These are phyloP conservation scores for Suhomyces choctaworum DNA, from an alignment of 1,139 yeast species.

Conservation along the genomic window DNA sequence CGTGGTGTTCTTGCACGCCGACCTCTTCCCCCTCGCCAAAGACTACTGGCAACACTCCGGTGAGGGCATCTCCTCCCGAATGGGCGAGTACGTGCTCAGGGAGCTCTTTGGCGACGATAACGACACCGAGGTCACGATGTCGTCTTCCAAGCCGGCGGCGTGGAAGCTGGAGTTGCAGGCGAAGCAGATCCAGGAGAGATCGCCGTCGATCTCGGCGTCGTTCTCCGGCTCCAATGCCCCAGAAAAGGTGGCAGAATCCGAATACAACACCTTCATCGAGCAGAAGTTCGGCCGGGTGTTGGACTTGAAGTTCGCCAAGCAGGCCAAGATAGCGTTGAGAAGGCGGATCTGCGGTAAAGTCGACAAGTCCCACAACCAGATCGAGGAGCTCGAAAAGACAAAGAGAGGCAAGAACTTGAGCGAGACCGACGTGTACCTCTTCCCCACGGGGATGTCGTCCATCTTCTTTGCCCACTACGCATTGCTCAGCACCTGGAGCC, in stretches of 20 bases:
- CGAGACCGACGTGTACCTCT: slow-evolving; percentile 74
- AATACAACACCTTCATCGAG: slow-evolving; percentile 72
- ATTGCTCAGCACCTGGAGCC: slow-evolving; percentile 37
- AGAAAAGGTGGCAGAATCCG: slow-evolving; percentile 43
- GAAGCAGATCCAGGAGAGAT: slow-evolving; percentile 34
- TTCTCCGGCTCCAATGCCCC: slow-evolving; percentile 18
- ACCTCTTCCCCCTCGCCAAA: slow-evolving; percentile 63
- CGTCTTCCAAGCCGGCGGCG: slow-evolving; percentile 6
- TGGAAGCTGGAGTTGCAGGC: slow-evolving; percentile 43
- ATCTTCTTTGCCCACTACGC: slow-evolving; percentile 82
- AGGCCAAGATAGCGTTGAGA: slow-evolving; percentile 73
- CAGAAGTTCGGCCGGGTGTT: slow-evolving; percentile 89
- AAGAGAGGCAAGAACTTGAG: slow-evolving; percentile 37
- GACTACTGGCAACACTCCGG: slow-evolving; percentile 97
- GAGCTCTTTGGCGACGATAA: slow-evolving; percentile 48
- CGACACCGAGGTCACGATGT: background rate
- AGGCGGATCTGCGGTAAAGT: slow-evolving; percentile 74
- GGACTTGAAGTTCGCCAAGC: slow-evolving; percentile 70
- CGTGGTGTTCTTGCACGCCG: slow-evolving; percentile 69
- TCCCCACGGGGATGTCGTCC: slow-evolving; percentile 91
- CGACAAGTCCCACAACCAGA: slow-evolving; percentile 42
- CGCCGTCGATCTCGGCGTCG: slow-evolving; percentile 31
- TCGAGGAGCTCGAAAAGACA: slow-evolving; percentile 33
- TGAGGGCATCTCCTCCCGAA: slow-evolving; percentile 86
- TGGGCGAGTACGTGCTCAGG: slow-evolving; percentile 79